Percentiles rank a stretch among this genome's conserved stretches.
These are phyloP conservation scores for Mallotus japonicus DNA, from an alignment of 441 rosid genomes.

Conservation along the genomic window DNA sequence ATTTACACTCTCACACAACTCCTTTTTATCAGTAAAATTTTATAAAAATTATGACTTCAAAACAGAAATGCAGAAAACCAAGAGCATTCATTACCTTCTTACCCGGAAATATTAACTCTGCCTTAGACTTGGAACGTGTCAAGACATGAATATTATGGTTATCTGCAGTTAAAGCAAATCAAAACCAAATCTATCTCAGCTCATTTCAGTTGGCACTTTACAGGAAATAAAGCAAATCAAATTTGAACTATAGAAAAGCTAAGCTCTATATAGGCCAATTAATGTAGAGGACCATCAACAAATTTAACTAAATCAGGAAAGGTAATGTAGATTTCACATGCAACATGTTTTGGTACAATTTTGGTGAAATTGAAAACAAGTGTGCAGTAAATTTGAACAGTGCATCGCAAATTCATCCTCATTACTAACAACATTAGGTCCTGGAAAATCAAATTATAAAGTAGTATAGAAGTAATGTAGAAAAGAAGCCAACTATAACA, in stretches of 20 bases:
- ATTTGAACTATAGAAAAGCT: neutral
- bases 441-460: neutral
- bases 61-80: constrained; percentile 9
- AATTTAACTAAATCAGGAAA: neutral
- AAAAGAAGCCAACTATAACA: neutral
- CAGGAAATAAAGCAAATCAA: neutral
- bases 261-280: neutral
- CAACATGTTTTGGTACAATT: neutral
- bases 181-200: constrained; percentile 23
- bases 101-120: constrained; percentile 89
- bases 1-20: neutral
- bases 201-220: neutral
- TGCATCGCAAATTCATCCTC: neutral
- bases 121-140: constrained; percentile 83
- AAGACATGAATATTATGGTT: constrained; percentile 64
- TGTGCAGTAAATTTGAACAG: neutral
- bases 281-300: neutral
- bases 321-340: neutral
- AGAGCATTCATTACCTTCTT: constrained; percentile 76
- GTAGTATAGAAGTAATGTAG: neutral
- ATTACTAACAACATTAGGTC: neutral
- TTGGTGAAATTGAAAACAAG: neutral
- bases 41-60: neutral
- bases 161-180: constrained; percentile 43
- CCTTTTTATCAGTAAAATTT: neutral